Base-by-base conservation (phyloP, 1,139 yeast species). In the Saccharomyces pastorianus region DNA sequence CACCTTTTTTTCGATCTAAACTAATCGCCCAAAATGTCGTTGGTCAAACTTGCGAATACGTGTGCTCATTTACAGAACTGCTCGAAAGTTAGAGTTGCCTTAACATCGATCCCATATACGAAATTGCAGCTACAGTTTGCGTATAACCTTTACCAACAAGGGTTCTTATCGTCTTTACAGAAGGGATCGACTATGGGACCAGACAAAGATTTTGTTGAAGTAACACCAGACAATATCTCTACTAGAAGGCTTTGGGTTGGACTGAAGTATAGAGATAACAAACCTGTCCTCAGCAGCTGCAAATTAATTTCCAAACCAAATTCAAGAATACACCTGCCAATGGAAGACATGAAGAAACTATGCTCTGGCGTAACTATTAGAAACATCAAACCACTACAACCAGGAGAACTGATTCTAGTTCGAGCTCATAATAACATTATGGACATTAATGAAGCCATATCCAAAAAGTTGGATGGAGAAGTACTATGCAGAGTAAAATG, bases 101-200 rank as follows among this genome's bases (percentile, higher is more conserved):
- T 85, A 56, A 89, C 98, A 0, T 81, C 93, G 13, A 80, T 93
- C 25, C 97, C 97, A 25, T 88, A 85, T 75, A 81, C 91, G 28
- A 84, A 87, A 64, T 76, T 89, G 62, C 96, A 91, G 68, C 76
- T 95, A 58, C 89, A 87, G 65, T 79, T 93, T 52, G 88, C 96
- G 11, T 76, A 88, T 54, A 93, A 91, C 46, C 79, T 93, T 51
- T 88, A 93, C 73, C 86, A 84, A 61, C 95, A 91, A 71, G 99
- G 99, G 1, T 89, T 91, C 70, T 76, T 95, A 52, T 80, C 90
- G 2, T 81, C 90, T 8, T 79, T 95, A 53, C 95, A 88, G 68
- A 80, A 88, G 63, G 99, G 99, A 3, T 86, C 95, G n/a, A 76
- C 82, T 3, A 71, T 79, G n/a, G 97, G 97, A 0, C 99, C 99